Percentiles rank a stretch among this genome's conserved stretches.
Evolutionary conservation across 176 grass and related monocot species (phyloP).

Genomic region (Pontederia paniculata): DNA sequence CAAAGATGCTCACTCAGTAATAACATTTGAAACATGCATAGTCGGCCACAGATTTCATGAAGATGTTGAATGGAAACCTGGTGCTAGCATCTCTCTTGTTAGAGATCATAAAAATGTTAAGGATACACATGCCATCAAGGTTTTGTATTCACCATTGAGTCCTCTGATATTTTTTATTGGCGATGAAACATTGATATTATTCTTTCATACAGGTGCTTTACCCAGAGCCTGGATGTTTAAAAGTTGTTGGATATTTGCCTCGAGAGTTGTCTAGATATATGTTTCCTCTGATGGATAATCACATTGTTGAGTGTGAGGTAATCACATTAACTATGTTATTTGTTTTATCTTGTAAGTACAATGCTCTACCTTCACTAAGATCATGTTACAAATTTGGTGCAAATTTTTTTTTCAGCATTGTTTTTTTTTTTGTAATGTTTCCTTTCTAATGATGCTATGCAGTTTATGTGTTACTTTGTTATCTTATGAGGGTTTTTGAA

Average conservation of each 20-base stretch:
- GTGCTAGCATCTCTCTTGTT: conserved; percentile 26
- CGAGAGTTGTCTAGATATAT: conserved; percentile 66
- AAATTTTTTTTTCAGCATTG: no score
- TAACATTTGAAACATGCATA: conserved; percentile 53
- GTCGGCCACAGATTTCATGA: conserved; percentile 67
- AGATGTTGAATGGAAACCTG: conserved; percentile 47
- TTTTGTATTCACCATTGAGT: conserved; percentile 19
- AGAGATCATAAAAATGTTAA: conserved; percentile 68
- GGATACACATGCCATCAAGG: conserved; percentile 80
- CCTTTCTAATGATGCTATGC: no score
- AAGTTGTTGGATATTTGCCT: conserved; percentile 76
- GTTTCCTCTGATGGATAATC: conserved; percentile 64
- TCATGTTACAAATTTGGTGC: no score
- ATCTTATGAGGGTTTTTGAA: no score
- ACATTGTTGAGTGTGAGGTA: conserved; percentile 58
- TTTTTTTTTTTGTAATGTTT: no score
- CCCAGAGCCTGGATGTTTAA: conserved; percentile 27
- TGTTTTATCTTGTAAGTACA: neutral
- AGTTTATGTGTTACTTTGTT: no score
- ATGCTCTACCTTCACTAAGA: no score
- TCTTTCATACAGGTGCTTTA: conserved; percentile 49
- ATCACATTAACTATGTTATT: conserved; percentile 1
- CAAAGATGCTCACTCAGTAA: conserved; percentile 15
- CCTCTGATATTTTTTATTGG: conserved; percentile 15
- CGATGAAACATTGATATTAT: conserved; percentile 10